phyloP scores from a whole-genome alignment of 2,329 filamentous ascomycete species.

The Fusarium acutatum region DNA sequence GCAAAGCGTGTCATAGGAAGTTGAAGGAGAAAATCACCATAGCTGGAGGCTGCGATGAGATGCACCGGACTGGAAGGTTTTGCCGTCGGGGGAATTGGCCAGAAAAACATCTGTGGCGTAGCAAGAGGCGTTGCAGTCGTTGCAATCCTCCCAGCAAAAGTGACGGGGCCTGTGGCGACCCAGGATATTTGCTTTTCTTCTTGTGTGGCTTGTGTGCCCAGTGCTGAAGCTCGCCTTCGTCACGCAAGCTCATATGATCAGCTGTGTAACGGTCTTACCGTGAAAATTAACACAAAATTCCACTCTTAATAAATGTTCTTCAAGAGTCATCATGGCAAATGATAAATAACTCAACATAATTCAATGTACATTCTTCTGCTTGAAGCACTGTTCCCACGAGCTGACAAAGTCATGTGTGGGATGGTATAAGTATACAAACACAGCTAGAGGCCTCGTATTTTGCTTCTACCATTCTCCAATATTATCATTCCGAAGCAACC shows the following conservation, averaged over 20 bases:
- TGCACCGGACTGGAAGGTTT: not conserved
- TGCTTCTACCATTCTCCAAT: not conserved
- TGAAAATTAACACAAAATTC: rapidly evolving
- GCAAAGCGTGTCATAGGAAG: not conserved
- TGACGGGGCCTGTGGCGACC: rapidly evolving
- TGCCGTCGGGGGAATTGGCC: not conserved
- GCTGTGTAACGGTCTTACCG: no score
- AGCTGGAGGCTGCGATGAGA: not conserved
- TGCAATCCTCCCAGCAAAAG: not conserved
- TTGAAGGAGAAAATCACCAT: not conserved
- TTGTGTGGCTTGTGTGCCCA: not conserved
- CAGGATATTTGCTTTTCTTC: not conserved
- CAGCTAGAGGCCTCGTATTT: rapidly evolving
- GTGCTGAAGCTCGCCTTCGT: not conserved
- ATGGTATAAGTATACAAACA: not conserved
- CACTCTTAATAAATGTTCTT: no score
- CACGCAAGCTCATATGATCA: not conserved
- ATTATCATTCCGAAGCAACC: rapidly evolving
- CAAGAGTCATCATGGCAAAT: rapidly evolving
- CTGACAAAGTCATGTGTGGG: not conserved
- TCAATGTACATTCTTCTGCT: not conserved
- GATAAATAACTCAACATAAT: rapidly evolving
- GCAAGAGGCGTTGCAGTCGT: not conserved
- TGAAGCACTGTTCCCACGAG: rapidly evolving
- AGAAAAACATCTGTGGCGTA: not conserved